Evolutionary conservation across 495 filamentous ascomycete species (phyloP).

Genomic region (Tuber umbilicatum): DNA sequence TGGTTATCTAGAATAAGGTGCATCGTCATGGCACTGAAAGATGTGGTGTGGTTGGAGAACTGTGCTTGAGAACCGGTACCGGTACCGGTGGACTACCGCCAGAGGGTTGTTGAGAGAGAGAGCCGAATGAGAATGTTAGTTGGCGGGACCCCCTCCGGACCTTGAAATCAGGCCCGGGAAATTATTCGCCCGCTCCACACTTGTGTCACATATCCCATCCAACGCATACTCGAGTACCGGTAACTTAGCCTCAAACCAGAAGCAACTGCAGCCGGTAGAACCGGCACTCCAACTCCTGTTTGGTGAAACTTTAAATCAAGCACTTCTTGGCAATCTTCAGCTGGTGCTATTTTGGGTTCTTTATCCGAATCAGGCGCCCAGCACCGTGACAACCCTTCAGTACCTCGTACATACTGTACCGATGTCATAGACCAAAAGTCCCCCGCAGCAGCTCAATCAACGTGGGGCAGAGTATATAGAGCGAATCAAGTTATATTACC

Average conservation of each 20-base stretch:
- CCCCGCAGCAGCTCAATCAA: background rate
- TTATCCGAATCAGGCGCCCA: background rate
- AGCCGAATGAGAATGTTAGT: background rate
- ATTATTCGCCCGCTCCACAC: background rate
- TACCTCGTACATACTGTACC: background rate
- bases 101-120: too few relatives aligned
- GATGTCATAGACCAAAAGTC: background rate
- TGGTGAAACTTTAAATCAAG: background rate
- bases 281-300: background rate
- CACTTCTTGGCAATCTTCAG: background rate
- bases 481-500: background rate
- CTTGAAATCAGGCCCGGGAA: background rate
- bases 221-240: too few relatives aligned
- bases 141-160: background rate
- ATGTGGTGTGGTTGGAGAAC: background rate
- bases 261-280: background rate
- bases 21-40: background rate
- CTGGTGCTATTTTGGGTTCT: background rate
- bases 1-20: background rate
- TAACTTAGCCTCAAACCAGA: background rate
- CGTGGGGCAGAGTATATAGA: background rate
- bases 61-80: too few relatives aligned
- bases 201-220: background rate
- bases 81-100: too few relatives aligned
- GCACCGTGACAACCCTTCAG: too few relatives aligned